Conservation (phyloP, 2,329 filamentous ascomycete genomes). For the Colletotrichum liriopes region DNA sequence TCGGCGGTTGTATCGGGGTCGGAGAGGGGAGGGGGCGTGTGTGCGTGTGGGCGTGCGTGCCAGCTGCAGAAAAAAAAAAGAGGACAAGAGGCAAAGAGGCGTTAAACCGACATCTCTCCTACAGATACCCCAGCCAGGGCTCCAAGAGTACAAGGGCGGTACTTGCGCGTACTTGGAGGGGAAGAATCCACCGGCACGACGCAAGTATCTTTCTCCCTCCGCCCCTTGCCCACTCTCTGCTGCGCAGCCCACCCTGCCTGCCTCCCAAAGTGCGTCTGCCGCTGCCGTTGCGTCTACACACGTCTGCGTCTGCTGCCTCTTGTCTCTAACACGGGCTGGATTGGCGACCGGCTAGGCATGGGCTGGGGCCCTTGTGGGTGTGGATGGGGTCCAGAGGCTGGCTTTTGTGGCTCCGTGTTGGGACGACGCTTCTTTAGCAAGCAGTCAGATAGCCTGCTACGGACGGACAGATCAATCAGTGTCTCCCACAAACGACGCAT, state of each 20-base stretch:
- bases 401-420: constrained; percentile 41
- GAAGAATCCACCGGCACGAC: constrained; percentile 28
- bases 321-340: constrained; percentile 38
- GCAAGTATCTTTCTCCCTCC: constrained; percentile 30
- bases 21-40: constrained; percentile 9
- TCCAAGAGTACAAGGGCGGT: constrained; percentile 27
- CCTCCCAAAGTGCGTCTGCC: constrained; percentile 33
- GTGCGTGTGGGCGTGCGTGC: constrained; percentile 28
- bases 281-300: constrained; percentile 20
- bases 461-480: constrained; percentile 22
- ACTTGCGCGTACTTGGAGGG: constrained; percentile 40
- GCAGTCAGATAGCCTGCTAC: constrained; percentile 18
- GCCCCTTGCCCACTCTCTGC: background rate
- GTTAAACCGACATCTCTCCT: constrained; percentile 31
- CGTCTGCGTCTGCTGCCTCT: constrained; percentile 33
- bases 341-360: constrained; percentile 25
- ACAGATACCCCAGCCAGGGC: constrained; percentile 28
- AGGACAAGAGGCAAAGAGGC: constrained; percentile 30
- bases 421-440: constrained; percentile 43
- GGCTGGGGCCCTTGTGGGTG: constrained; percentile 24
- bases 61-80: constrained; percentile 26
- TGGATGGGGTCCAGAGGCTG: constrained; percentile 39
- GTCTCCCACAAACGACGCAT: constrained; percentile 21
- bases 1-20: constrained; percentile 42
- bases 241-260: constrained; percentile 13